Conservation (phyloP, 169 alveolate species). For the Babesia divergens region DNA sequence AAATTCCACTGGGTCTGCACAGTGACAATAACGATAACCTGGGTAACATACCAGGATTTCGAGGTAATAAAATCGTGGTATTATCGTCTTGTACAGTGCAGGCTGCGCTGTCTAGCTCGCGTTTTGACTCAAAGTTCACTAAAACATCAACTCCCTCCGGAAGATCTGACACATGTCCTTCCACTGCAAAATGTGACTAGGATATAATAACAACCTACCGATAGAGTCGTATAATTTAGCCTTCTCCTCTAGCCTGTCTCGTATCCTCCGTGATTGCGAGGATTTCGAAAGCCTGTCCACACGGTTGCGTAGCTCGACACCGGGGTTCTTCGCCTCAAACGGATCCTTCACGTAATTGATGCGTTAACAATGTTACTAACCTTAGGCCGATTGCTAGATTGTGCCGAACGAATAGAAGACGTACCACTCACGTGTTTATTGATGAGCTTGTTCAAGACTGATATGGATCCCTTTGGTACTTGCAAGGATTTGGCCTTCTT, state of each 20-base stretch:
- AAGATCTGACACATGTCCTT: slow-evolving; percentile 20
- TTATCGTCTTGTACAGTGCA: slow-evolving; percentile 1
- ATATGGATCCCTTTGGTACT: slow-evolving; percentile 55
- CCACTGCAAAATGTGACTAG: background rate
- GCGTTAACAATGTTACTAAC: background rate
- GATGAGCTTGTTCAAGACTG: slow-evolving; percentile 31
- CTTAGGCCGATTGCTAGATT: background rate
- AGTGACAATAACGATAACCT: background rate
- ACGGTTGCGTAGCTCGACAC: slow-evolving; percentile 62
- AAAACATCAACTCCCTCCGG: slow-evolving; percentile 27
- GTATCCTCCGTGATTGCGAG: background rate
- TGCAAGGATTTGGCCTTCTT: slow-evolving; percentile 35
- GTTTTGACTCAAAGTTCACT: slow-evolving; percentile 47
- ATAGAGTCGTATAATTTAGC: slow-evolving; percentile 42
- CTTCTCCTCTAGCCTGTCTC: slow-evolving; percentile 48
- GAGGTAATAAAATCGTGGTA: background rate
- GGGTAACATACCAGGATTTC: background rate
- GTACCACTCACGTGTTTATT: slow-evolving; percentile 21
- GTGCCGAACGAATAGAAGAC: background rate
- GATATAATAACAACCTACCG: slow-evolving; percentile 16
- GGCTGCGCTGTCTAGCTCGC: slow-evolving; percentile 25
- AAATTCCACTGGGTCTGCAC: background rate
- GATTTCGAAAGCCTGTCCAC: slow-evolving; percentile 49
- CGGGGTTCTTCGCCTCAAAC: slow-evolving; percentile 51
- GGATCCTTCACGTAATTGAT: slow-evolving; percentile 16